Base-by-base conservation (phyloP, 73 alveolate species). In the Uronychia setigera region DNA sequence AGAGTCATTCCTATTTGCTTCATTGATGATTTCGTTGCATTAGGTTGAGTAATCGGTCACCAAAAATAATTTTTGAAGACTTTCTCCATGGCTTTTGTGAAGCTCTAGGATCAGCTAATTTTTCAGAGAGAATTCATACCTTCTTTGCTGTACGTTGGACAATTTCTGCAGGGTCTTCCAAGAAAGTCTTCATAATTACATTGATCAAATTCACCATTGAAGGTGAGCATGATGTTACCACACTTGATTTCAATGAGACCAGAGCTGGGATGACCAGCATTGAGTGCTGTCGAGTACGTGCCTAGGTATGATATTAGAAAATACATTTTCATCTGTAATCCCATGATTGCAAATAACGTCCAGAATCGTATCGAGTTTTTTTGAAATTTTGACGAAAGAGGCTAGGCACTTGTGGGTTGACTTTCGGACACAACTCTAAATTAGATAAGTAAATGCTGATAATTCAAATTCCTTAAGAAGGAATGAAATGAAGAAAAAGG, bases 211-310 rank as follows among this genome's bases (percentile, higher is more conserved):
- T 84, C 11, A 74, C 58, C 30, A 85, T 75, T 35, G 80, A 84
- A 1, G 32, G 32, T 13, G 81, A 83, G 26, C 74, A 58, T 26
- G 31, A 35, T 9, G 74, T 87, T 31, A 90, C 14, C 28, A 82
- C 82, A 13, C 26, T 32, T 29, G 87, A 79, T 31, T 85, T 90
- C 33, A 90, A 59, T 0, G 95, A 90, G 31, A 90, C 33, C 31
- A 90, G 85, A 1, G 95, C 95, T 28, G 95, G 95, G 25, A 90
- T 77, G 67, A 90, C 95, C 31, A 90, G 88, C 95, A 90, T 90
- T 29, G 95, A 90, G 79, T 90, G 95, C 82, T 90, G 80, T 57
- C 95, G 59, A 32, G 95, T 90, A 59, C 95, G 58, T 0, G 91
- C 34, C 77, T 90, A 79, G 27, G 46, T 25, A 74, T 81, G 74